Base-by-base conservation (phyloP, 225 moss, liverwort and hornwort genomes). In the Polytrichum formosum region DNA sequence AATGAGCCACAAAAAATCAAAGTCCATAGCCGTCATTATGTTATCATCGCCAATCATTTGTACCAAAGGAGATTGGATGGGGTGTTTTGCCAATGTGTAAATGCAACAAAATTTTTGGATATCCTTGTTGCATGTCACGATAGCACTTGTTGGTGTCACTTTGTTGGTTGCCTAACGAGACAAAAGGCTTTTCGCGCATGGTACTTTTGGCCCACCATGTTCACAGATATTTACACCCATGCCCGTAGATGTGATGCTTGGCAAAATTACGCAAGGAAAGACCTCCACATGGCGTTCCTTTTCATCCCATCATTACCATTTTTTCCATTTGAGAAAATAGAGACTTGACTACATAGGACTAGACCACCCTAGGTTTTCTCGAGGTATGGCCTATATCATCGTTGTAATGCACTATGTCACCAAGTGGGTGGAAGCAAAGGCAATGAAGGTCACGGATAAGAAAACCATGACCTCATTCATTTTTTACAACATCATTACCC, bases 191-290 rank as follows among this genome's bases (percentile, higher is more conserved):
- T 70, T 18, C 1, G 55, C 1, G 25, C 56, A 5, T 0, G 26
- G 4, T 70, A 70, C 2, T 70, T 56, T 54, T 70, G 69, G 69
- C 69, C 69, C 18, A 56, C 27, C 5, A 70, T 70, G 56, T 70
- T 70, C 28, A 27, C 2, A 1, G 0, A 70, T 69, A 2, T 1
- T 5, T 4, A 69, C 26, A 7, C 18, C 2, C 27, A 69, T 69
- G 26, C 27, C 0, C 6, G 8, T 3, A 27, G 18, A 4, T 69
- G 69, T 29, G 3, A 69, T 69, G 69, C 33, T 66, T 65, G 6
- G 26, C 65, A 25, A 65, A 4, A 28, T 1, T 65, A 5, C 20
- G 65, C 6, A 6, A 4, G 29, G 20, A 65, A 65, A 5, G 65
- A 65, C 29, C 20, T 65, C 9, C 65, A 65, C 0, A 27, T 65